Evolutionary conservation across 2,329 filamentous ascomycete species (phyloP), one percentile per base, ranked within the genome.

Genomic region (Nothopassalora personata): DNA sequence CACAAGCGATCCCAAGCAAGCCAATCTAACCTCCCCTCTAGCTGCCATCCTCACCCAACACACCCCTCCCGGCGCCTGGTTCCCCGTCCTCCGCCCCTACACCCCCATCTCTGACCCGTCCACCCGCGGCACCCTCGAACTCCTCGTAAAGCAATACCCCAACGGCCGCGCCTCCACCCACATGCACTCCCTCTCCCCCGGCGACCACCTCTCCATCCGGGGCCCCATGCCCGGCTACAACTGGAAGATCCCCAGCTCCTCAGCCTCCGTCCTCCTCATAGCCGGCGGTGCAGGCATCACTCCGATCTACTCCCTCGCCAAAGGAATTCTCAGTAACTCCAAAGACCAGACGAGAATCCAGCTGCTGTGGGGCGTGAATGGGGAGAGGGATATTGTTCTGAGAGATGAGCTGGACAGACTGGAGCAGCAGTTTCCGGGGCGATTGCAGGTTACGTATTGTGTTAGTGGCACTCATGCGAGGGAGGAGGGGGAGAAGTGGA

Each of bases 221-320:
- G 76, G 78, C 0, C 76, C 81, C 4, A 73, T 89, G 4, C 70
- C 69, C n/a, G 69, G 67, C 46, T 69, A 71, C 59, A 57, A 59
- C 8, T 73, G 69, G 39, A 69, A 67, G 30, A 47, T 64, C n/a
- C 60, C 61, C 4, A 34, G 46, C 34, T 39, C 56, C 5, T 62
- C 67, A 15, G 61, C 67, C 13, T 61, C 68, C 68, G 3, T 90
- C n/a, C 81, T 83, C 2, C 77, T 89, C 43, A 81, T 90, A 47
- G 87, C 87, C 0, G 87, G 88, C 48, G 87, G 88, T 11, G 86
- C 86, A 0, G 88, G 88, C 18, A 88, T 91, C 63, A 90, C 87
- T 0, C 87, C 88, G 0, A 80, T 87, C 64, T 89, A 68, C 61
- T 67, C 65, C 28, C 63, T 72, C 5, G 62, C 68, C 4, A 64